phyloP scores from a whole-genome alignment of 2,329 filamentous ascomycete species.

The Trichoderma polysporum region DNA sequence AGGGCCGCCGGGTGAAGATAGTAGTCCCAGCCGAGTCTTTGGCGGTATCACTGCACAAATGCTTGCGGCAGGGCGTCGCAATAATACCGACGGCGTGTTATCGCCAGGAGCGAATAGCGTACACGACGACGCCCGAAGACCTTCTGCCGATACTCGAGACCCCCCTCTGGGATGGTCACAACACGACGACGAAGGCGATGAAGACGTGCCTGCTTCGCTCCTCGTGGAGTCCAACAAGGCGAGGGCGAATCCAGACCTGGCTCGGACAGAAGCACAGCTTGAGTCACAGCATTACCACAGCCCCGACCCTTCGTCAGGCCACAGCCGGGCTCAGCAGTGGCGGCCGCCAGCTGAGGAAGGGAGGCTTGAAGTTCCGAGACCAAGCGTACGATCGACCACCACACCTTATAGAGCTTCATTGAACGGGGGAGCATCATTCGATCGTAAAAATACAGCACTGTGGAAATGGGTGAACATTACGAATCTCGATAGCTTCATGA shows the following conservation, averaged over 20 bases:
- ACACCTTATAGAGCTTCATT: conserved; percentile 32
- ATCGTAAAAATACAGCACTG: conserved; percentile 69
- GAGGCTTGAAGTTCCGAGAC: conserved; percentile 45
- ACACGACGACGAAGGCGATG: conserved; percentile 53
- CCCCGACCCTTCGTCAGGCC: conserved; percentile 28
- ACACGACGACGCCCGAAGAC: conserved; percentile 4
- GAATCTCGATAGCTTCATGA: conserved; percentile 84
- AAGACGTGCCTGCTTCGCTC: conserved; percentile 64
- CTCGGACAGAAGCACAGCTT: conserved; percentile 22
- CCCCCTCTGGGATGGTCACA: conserved; percentile 29
- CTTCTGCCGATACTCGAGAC: conserved; percentile 10
- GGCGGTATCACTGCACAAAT: conserved; percentile 50
- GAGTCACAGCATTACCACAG: conserved; percentile 16
- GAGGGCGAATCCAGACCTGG: conserved; percentile 25
- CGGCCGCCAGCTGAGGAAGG: conserved; percentile 54
- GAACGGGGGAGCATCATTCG: conserved; percentile 34
- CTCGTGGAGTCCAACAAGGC: conserved; percentile 54
- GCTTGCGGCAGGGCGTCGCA: conserved; percentile 46
- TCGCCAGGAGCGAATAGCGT: conserved; percentile 24
- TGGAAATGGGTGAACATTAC: conserved; percentile 93
- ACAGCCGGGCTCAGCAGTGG: conserved; percentile 55
- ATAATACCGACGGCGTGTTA: conserved; percentile 42
- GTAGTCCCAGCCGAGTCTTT: conserved; percentile 53
- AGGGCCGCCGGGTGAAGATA: conserved; percentile 52
- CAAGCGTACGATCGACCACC: conserved; percentile 21